These are phyloP conservation scores for Rasamsonia emersonii DNA, from an alignment of 2,329 filamentous ascomycete genomes.

Conservation along the genomic window DNA sequence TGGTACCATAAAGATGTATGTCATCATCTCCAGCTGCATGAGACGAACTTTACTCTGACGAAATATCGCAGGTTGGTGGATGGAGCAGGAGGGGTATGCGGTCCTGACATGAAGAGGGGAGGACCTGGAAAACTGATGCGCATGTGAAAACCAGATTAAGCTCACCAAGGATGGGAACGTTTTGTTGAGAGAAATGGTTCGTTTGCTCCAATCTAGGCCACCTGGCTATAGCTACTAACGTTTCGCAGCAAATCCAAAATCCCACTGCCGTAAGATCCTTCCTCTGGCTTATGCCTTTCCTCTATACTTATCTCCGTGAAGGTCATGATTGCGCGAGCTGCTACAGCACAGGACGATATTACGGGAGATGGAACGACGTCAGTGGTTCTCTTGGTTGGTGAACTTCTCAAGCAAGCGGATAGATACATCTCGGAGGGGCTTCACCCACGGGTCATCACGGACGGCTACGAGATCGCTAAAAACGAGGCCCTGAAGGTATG, in stretches of 20 bases:
- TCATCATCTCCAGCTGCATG: conserved; percentile 6
- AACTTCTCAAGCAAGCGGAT: conserved; percentile 95
- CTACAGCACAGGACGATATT: conserved; percentile 96
- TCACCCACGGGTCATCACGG: conserved; percentile 91
- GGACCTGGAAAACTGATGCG: conserved; percentile 12
- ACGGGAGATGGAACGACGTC: conserved; percentile 97
- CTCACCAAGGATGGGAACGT: conserved; percentile 98
- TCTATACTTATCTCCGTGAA: conserved; percentile 20
- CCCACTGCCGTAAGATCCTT: conserved; percentile 67
- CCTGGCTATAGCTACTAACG: conserved; percentile 3
- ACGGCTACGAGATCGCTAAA: conserved; percentile 96
- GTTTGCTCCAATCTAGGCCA: conserved; percentile 13
- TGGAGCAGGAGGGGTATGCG: conserved; percentile 49
- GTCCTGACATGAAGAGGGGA: conserved; percentile 8
- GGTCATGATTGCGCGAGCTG: conserved; percentile 68
- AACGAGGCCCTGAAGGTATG: conserved; percentile 74
- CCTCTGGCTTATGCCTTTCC: conserved; percentile 4
- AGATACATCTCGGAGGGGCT: conserved; percentile 94
- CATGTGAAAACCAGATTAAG: conserved; percentile 62
- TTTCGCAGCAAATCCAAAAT: conserved; percentile 77
- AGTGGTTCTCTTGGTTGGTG: conserved; percentile 88
- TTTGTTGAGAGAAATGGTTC: conserved; percentile 56
- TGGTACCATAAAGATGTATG: conserved; percentile 91
- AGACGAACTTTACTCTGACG: conserved; percentile 17
- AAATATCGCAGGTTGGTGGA: conserved; percentile 46